Base-by-base conservation (phyloP, 805 yeast genomes). In the Zygotorulaspora florentina region DNA sequence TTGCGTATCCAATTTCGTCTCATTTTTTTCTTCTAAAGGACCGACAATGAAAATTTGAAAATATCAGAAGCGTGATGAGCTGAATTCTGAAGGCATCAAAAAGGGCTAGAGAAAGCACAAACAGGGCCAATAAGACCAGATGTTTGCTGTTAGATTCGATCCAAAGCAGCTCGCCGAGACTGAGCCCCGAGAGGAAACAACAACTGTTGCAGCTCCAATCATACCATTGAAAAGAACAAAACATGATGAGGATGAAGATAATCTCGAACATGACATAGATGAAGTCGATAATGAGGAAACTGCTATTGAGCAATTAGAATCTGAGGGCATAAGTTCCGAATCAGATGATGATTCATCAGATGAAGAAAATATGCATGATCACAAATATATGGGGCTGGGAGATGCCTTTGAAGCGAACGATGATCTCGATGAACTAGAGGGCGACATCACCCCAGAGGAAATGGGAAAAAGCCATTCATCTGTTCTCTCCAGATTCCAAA, bases 141-240 rank as follows among this genome's bases (percentile, higher is more conserved):
- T 82, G 88, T 82, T 82, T 68, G 85, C 85, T 8, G 74, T 76
- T 12, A 70, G 87, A 60, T 82, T 76, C 55, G 85, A 79, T 52
- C 87, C 87, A 15, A 59, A 60, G 34, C 57, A 50, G 23, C 58
- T 64, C 3, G 48, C 42, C 2, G 41, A 39, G 12, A 41, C 25
- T 2, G 43, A 35, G 3, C 31, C 27, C 6, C 28, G 35, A 8
- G 43, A 34, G 3, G 35, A 33, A 15, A 41, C 28, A 2, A n/a
- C n/a, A n/a, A n/a, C n/a, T n/a, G 41, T 13, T 5, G 42, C 41
- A n/a, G 43, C 46, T 18, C 39, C 49, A 12, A 35, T 56, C n/a
- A 47, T 57, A 17, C 64, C 64, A 2, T 48, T 55, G 26, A 62
- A 61, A 47, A 59, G 64, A 47, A 40, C 46, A 23, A 42, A 40